Evolutionary conservation across 176 grass and related monocot genomes (phyloP), one percentile per base, ranked within the genome.

Genomic region (Panicum miliaceum): DNA sequence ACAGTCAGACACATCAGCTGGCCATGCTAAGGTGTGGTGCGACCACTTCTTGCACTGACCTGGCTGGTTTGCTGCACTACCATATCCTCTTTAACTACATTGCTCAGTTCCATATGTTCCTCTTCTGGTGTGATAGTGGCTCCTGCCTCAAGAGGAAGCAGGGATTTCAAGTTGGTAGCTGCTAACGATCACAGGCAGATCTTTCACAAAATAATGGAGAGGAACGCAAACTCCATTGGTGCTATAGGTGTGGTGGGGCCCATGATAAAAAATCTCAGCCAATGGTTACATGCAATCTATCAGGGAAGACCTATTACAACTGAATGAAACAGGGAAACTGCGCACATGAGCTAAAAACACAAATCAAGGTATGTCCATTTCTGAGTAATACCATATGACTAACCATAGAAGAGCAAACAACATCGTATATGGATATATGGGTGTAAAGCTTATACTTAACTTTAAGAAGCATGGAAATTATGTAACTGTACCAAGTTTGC

Each of bases 361-460:
- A 63, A 75, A 81, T 62, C 20, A 81, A 62, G 52, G 67, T 22
- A 60, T 85, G 69, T 64, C 61, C 74, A 85, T 64, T 71, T 32
- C 70, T 13, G 70, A 43, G 35, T 12, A 42, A 23, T 35, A 82
- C 19, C 8, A 38, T 51, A 7, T 57, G 58, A 83, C 43, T 15
- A 70, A 71, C 50, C n/a, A 74, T 37, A 37, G 58, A 80, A 79
- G 58, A 51, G 36, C 0, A 25, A 69, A 7, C 5, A 71, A 43
- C 63, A 52, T 51, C 10, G 0, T 47, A 61, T 23, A 71, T 71
- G 35, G n/a, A 78, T 71, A 80, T 79, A 63, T 43, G 43, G 8
- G 48, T 13, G 10, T 82, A 47, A 80, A 77, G 16, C 70, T 53
- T n/a, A 14, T 4, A 11, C 23, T 57, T 78, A n/a, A 45, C 23